phyloP scores from a whole-genome alignment of 108 stramenopile species.

The Fistulifera pelliculosa region DNA sequence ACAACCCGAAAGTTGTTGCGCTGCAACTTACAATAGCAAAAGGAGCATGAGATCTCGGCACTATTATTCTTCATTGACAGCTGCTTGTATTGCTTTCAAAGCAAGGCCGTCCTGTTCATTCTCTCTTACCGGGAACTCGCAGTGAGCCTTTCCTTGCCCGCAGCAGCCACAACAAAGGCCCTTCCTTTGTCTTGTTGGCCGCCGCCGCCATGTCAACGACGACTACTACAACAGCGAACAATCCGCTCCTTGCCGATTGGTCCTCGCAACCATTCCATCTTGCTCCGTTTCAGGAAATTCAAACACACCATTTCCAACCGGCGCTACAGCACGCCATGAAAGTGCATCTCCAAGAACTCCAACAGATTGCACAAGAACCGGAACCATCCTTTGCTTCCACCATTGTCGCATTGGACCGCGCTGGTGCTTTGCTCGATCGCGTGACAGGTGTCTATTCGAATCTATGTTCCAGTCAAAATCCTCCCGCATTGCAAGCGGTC shows the following conservation, averaged over 20 bases:
- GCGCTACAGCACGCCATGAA: slow-evolving; percentile 48
- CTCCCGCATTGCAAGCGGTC: slow-evolving; percentile 42
- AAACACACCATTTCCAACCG: slow-evolving; percentile 31
- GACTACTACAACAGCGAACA: slow-evolving; percentile 3
- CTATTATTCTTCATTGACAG: too few relatives aligned
- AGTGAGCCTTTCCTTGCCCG: too few relatives aligned
- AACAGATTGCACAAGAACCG: slow-evolving; percentile 35
- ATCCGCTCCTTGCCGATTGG: slow-evolving; percentile 48
- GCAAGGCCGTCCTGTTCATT: too few relatives aligned
- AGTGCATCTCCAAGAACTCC: slow-evolving; percentile 38
- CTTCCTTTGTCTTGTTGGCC: too few relatives aligned
- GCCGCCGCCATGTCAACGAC: background rate
- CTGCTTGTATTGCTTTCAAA: too few relatives aligned
- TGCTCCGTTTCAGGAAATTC: slow-evolving; percentile 43
- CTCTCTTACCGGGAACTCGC: too few relatives aligned
- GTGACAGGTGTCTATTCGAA: slow-evolving; percentile 39
- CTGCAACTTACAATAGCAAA: too few relatives aligned
- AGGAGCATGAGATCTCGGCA: too few relatives aligned
- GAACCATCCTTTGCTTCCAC: slow-evolving; percentile 39
- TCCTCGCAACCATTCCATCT: slow-evolving; percentile 42
- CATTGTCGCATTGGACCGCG: slow-evolving; percentile 47
- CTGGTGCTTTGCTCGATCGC: slow-evolving; percentile 23
- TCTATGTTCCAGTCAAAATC: slow-evolving; percentile 40
- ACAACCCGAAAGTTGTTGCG: too few relatives aligned
- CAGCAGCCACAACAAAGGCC: too few relatives aligned